Evolutionary conservation across 1,284 basidiomycete genomes (phyloP).

Genomic region (Chalciporus sp.): DNA sequence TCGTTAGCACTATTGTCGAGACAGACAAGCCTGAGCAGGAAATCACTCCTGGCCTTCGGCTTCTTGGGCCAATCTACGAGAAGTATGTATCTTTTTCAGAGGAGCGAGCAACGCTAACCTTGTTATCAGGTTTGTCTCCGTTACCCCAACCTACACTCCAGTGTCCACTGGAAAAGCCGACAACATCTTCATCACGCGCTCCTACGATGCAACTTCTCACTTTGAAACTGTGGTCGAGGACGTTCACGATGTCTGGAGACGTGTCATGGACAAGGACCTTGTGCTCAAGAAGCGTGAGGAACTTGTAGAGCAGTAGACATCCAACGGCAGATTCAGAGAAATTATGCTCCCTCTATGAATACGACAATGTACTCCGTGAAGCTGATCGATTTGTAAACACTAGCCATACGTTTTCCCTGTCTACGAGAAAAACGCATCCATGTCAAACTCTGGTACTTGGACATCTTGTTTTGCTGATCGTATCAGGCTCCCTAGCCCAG

Average conservation of each 20-base stretch:
- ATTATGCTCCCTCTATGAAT: conserved; percentile 11
- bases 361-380: conserved; percentile 18
- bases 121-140: conserved; percentile 79
- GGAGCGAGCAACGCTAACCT: conserved; percentile 5
- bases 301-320: conserved; percentile 54
- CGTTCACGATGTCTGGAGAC: conserved; percentile 91
- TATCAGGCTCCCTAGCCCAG: conserved; percentile 80
- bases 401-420: conserved; percentile 5
- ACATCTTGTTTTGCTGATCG: conserved; percentile 87
- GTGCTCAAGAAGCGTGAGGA: conserved; percentile 86
- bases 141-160: conserved; percentile 89
- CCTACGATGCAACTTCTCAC: conserved; percentile 98
- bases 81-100: conserved; percentile 58
- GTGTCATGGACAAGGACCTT: conserved; percentile 75
- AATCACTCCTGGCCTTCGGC: conserved; percentile 87
- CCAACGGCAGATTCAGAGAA: conserved; percentile 8
- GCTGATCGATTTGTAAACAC: conserved; percentile 6
- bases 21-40: conserved; percentile 92
- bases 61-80: conserved; percentile 93
- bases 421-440: conserved; percentile 56
- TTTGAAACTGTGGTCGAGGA: conserved; percentile 98
- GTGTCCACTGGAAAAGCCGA: conserved; percentile 80
- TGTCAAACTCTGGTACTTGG: conserved; percentile 84
- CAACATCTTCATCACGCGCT: conserved; percentile 96
- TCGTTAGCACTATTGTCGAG: conserved; percentile 98